phyloP scores from a whole-genome alignment of 2,329 filamentous ascomycete species.

The Talaromyces sp. region DNA sequence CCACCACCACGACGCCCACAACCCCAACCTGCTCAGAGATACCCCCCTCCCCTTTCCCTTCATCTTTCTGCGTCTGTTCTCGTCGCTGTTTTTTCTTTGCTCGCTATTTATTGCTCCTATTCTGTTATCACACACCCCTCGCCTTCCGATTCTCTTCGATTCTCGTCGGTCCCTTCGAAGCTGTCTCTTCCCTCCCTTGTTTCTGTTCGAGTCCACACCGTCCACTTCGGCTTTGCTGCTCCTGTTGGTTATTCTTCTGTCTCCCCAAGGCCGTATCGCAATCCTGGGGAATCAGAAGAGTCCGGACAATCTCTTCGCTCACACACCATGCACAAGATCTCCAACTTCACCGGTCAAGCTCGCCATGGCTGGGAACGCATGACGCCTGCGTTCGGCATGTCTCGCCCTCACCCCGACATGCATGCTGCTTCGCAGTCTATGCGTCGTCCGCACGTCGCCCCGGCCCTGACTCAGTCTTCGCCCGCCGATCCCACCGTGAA shows the following conservation, averaged over 20 bases:
- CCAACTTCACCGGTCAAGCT: slow-evolving; percentile 60
- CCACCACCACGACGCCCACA: neutral
- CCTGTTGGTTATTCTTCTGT: slow-evolving; percentile 14
- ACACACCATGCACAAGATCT: slow-evolving; percentile 59
- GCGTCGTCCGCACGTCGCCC: slow-evolving; percentile 49
- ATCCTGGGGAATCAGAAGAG: slow-evolving; percentile 29
- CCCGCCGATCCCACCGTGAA: slow-evolving; percentile 74
- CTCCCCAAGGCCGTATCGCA: slow-evolving; percentile 22
- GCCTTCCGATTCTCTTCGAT: slow-evolving; percentile 13
- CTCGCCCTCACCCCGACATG: slow-evolving; percentile 53
- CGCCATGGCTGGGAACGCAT: slow-evolving; percentile 64
- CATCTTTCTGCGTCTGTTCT: slow-evolving; percentile 19
- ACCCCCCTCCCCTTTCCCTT: slow-evolving; percentile 6
- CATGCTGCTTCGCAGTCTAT: slow-evolving; percentile 42
- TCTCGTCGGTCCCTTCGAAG: slow-evolving; percentile 19
- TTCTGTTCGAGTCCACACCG: neutral
- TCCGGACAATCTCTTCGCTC: slow-evolving; percentile 14
- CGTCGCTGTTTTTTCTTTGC: slow-evolving; percentile 21
- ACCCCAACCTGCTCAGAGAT: neutral
- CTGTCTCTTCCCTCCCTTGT: slow-evolving; percentile 11
- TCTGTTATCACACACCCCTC: slow-evolving; percentile 7
- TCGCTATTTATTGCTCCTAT: slow-evolving; percentile 9
- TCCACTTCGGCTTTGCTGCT: slow-evolving; percentile 7
- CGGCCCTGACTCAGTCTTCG: slow-evolving; percentile 59
- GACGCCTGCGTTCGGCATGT: slow-evolving; percentile 60